Conservation (phyloP, 306 rosid genomes). For the Malus asiatica region DNA sequence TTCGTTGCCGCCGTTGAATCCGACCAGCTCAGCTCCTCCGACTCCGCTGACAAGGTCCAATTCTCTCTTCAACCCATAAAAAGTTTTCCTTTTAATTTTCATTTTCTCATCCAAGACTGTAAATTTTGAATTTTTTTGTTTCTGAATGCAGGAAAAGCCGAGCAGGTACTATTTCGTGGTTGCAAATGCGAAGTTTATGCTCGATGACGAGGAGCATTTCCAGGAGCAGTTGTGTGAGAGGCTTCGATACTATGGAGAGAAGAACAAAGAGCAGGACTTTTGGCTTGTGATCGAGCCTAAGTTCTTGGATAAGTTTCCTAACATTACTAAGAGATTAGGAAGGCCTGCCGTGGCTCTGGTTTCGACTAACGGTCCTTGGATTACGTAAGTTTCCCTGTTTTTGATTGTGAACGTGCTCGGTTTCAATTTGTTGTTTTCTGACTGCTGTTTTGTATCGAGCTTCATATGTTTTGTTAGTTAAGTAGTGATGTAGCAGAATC, state of each 20-base stretch:
- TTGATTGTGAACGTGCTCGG: not conserved
- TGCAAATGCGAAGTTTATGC: slow-evolving; percentile 96
- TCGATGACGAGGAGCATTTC: slow-evolving; percentile 98
- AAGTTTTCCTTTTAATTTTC: not conserved
- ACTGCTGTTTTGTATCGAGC: not conserved
- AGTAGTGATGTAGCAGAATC: too few relatives aligned
- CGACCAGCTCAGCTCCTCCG: slow-evolving; percentile 57
- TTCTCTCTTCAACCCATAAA: not conserved
- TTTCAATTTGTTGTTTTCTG: not conserved
- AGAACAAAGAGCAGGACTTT: slow-evolving; percentile 71
- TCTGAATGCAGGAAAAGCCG: slow-evolving; percentile 33
- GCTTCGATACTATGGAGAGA: slow-evolving; percentile 55
- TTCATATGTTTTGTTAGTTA: not conserved
- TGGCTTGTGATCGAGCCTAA: slow-evolving; percentile 97
- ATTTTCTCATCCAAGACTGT: not conserved
- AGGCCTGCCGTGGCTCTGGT: slow-evolving; percentile 96
- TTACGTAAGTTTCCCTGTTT: slow-evolving; percentile 45
- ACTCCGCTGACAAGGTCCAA: slow-evolving; percentile 45
- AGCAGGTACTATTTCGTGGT: slow-evolving; percentile 66
- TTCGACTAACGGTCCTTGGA: slow-evolving; percentile 91
- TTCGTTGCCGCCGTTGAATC: slow-evolving; percentile 71
- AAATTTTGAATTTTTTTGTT: not conserved
- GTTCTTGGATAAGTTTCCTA: slow-evolving; percentile 87
- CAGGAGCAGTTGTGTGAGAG: slow-evolving; percentile 68
- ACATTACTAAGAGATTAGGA: slow-evolving; percentile 57